Evolutionary conservation across 2,329 filamentous ascomycete genomes (phyloP).

Genomic region (Rutstroemia sp.): DNA sequence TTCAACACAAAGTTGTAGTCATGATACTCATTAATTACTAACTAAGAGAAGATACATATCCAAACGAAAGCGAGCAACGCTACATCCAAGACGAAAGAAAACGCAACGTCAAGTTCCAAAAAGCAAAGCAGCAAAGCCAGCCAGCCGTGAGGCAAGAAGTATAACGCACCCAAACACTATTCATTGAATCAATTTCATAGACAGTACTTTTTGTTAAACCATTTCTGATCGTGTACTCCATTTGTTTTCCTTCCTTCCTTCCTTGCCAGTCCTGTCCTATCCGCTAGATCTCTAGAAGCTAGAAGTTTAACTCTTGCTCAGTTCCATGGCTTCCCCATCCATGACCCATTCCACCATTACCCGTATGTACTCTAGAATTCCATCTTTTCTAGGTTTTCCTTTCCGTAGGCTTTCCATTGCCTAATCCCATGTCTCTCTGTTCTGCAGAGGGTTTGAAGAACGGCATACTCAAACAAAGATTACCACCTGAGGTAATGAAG

Average conservation of each 20-base stretch:
- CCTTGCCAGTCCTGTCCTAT: background rate
- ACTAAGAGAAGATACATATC: background rate
- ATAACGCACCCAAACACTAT: conserved; percentile 9
- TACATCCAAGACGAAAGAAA: background rate
- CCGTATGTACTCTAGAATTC: too few relatives aligned
- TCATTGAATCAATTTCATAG: background rate
- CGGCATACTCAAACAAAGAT: too few relatives aligned
- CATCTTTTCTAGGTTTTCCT: too few relatives aligned
- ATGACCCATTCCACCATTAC: too few relatives aligned
- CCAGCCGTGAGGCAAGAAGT: conserved; percentile 27
- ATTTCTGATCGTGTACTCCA: conserved; percentile 12
- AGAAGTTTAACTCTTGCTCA: too few relatives aligned
- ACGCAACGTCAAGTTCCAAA: background rate
- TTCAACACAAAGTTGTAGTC: too few relatives aligned
- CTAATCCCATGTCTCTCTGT: too few relatives aligned
- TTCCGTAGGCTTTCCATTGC: too few relatives aligned
- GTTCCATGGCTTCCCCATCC: too few relatives aligned
- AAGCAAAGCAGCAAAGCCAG: conserved; percentile 1
- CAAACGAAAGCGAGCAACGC: background rate
- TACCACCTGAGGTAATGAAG: too few relatives aligned
- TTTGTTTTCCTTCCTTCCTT: background rate
- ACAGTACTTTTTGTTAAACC: conserved; percentile 1
- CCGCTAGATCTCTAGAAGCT: background rate
- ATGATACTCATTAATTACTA: too few relatives aligned
- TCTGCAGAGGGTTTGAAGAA: too few relatives aligned